A percentile compares a stretch with the other conserved stretches of the same genome.
Evolutionary conservation across 805 yeast species (phyloP).

Genomic region (Sugiyamaella boreocaroliniensis): DNA sequence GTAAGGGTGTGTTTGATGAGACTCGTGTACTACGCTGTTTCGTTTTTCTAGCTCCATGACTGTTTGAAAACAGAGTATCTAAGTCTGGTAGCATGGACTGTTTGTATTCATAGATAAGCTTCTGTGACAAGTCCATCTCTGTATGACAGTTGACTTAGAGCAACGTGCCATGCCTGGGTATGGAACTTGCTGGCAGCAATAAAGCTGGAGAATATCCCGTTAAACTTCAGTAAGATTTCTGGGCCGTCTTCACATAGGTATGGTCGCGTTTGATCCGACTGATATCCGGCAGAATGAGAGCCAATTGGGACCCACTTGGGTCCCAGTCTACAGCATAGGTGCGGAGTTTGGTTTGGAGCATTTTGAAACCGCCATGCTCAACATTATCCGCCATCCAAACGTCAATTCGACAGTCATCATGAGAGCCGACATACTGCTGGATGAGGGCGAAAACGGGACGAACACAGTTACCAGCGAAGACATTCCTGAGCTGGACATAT

Average conservation of each 20-base stretch:
- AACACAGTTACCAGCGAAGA: background rate
- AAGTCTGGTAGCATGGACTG: no score
- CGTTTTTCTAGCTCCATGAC: no score
- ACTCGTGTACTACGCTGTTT: no score
- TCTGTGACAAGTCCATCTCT: no score
- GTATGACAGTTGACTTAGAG: no score
- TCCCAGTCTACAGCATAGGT: constrained; percentile 44
- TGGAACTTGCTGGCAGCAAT: background rate
- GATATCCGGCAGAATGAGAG: constrained; percentile 39
- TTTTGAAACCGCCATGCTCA: constrained; percentile 70
- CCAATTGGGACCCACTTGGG: constrained; percentile 55
- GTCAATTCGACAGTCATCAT: constrained; percentile 86
- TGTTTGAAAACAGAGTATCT: no score
- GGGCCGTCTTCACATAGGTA: background rate
- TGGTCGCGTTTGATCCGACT: background rate
- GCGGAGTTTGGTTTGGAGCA: constrained; percentile 46
- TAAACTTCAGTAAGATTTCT: background rate
- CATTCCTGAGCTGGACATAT: constrained; percentile 37
- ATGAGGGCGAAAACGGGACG: constrained; percentile 14
- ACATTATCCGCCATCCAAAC: constrained; percentile 75
- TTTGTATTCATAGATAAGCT: no score
- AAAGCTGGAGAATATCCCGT: background rate
- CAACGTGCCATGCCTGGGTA: no score
- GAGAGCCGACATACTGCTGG: constrained; percentile 65
- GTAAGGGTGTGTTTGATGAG: background rate